These are phyloP conservation scores for Pyronema domesticum DNA, from an alignment of 495 filamentous ascomycete genomes.

Conservation along the genomic window DNA sequence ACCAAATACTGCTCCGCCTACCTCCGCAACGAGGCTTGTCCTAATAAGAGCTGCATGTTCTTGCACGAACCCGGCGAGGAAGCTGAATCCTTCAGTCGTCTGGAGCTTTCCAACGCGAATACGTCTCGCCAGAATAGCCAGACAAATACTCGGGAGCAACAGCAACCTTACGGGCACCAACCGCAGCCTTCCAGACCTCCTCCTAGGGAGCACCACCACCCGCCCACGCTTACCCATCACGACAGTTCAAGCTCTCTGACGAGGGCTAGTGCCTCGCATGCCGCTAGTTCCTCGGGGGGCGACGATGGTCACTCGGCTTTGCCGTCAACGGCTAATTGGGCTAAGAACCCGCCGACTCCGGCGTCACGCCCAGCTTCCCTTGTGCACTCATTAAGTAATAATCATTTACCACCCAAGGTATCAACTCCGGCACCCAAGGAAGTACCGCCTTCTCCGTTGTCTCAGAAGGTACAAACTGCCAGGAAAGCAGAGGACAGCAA, in stretches of 20 bases:
- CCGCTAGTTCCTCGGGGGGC: constrained; percentile 20
- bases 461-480: constrained; percentile 9
- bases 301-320: constrained; percentile 60
- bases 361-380: constrained; percentile 20
- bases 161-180: constrained; percentile 16
- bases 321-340: constrained; percentile 87
- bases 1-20: constrained; percentile 99
- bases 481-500: constrained; percentile 18
- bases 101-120: constrained; percentile 93
- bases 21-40: constrained; percentile 78
- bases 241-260: constrained; percentile 43
- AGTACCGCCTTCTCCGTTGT: constrained; percentile 15
- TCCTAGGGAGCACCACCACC: constrained; percentile 35
- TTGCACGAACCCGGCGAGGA: constrained; percentile 93
- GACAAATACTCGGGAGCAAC: constrained; percentile 29
- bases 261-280: constrained; percentile 32
- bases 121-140: constrained; percentile 42
- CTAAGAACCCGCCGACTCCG: constrained; percentile 48
- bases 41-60: constrained; percentile 92
- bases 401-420: constrained; percentile 12
- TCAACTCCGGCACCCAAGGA: constrained; percentile 55
- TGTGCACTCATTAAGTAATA: constrained; percentile 10
- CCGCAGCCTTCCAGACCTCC: constrained; percentile 31
- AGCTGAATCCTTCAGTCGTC: constrained; percentile 85
- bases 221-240: constrained; percentile 39